phyloP scores from a whole-genome alignment of 2,329 filamentous ascomycete species.

The Aspergillus sp. region DNA sequence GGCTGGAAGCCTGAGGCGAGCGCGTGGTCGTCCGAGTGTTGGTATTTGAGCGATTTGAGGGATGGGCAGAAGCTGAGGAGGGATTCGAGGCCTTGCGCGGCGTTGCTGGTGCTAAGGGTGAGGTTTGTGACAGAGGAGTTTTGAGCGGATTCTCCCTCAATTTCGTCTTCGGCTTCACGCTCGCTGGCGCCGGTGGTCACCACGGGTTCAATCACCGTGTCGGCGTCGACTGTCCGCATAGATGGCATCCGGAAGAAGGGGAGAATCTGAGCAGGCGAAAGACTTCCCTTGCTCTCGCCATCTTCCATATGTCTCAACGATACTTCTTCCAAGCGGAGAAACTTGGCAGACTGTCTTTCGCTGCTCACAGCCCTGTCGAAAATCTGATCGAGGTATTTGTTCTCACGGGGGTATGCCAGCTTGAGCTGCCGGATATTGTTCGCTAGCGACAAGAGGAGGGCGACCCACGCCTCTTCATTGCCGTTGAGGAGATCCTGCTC shows the following conservation, averaged over 20 bases:
- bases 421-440: slow-evolving; percentile 29
- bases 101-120: slow-evolving; percentile 32
- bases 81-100: slow-evolving; percentile 29
- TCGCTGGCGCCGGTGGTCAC: background rate
- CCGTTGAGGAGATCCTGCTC: slow-evolving; percentile 26
- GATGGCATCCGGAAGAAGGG: slow-evolving; percentile 33
- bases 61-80: slow-evolving; percentile 29
- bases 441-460: slow-evolving; percentile 31
- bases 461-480: slow-evolving; percentile 33
- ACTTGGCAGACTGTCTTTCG: slow-evolving; percentile 25
- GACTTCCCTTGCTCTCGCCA: slow-evolving; percentile 17
- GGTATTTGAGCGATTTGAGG: slow-evolving; percentile 36
- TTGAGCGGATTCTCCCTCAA: background rate
- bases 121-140: slow-evolving; percentile 31
- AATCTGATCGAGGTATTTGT: slow-evolving; percentile 27
- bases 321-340: slow-evolving; percentile 27
- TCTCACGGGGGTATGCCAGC: slow-evolving; percentile 26
- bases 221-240: slow-evolving; percentile 28
- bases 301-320: slow-evolving; percentile 23
- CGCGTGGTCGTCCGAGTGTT: slow-evolving; percentile 36
- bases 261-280: slow-evolving; percentile 24
- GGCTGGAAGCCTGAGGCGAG: slow-evolving; percentile 33
- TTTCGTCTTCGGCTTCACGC: background rate
- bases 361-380: slow-evolving; percentile 27
- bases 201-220: slow-evolving; percentile 30